Conservation (phyloP, 345 rosid species). For the Arabis alpina region DNA sequence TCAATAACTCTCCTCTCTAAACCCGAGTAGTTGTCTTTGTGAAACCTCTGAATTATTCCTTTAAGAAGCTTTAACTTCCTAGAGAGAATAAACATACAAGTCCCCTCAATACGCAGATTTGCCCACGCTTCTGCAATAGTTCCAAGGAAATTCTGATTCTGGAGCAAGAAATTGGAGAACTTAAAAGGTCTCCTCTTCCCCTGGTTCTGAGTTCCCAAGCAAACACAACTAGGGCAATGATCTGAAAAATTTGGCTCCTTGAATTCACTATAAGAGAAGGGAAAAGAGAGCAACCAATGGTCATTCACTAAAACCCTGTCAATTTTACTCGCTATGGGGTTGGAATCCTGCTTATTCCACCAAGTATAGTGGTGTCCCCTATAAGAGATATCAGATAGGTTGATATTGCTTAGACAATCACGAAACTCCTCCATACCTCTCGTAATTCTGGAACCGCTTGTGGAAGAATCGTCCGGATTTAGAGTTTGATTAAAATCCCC, state of each 20-base stretch:
- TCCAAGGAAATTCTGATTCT: no score
- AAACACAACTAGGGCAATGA: neutral
- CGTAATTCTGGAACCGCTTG: neutral
- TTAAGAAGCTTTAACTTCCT: no score
- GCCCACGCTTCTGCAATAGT: no score
- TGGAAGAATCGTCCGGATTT: neutral
- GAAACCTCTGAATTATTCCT: no score
- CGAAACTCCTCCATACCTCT: neutral
- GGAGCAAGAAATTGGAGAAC: no score
- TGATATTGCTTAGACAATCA: accelerated
- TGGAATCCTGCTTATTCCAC: neutral
- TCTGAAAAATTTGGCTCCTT: neutral
- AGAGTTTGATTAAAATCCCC: neutral
- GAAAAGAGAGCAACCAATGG: neutral
- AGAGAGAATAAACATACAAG: no score
- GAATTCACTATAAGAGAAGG: neutral
- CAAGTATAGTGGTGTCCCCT: neutral
- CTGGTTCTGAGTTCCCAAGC: neutral
- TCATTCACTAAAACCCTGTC: neutral
- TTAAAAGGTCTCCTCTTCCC: no score
- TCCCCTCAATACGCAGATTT: no score
- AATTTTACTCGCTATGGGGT: neutral
- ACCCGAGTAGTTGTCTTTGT: no score
- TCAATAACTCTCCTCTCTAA: no score
- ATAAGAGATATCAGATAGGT: neutral